These are phyloP conservation scores for Moniliophthora roreri DNA, from an alignment of 1,284 basidiomycete species.

Conservation along the genomic window DNA sequence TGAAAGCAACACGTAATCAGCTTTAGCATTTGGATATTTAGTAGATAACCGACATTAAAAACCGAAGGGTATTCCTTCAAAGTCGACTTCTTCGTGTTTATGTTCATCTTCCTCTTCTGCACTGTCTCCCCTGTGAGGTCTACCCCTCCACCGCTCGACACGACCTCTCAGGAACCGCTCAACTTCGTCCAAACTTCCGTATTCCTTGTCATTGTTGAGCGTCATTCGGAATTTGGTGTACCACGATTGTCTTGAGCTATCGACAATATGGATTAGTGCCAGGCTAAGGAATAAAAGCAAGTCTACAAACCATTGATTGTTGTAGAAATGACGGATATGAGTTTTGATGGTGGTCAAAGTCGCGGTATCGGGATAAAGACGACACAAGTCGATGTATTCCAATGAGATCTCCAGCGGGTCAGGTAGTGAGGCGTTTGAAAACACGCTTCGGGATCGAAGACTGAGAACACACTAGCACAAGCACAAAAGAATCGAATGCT, in stretches of 20 bases:
- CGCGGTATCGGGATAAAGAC: constrained; percentile 44
- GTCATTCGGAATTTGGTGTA: constrained; percentile 13
- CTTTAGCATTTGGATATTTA: too few relatives aligned
- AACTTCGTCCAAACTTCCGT: too few relatives aligned
- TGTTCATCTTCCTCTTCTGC: too few relatives aligned
- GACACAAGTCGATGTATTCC: constrained; percentile 62
- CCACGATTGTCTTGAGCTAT: constrained; percentile 18
- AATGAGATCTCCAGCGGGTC: constrained; percentile 63
- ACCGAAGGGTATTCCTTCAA: too few relatives aligned
- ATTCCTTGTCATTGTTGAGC: constrained; percentile 1
- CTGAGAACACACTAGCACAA: constrained; percentile 2
- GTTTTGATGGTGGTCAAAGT: constrained; percentile 48
- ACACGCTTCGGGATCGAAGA: constrained; percentile 41
- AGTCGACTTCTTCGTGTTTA: too few relatives aligned
- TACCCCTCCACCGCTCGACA: too few relatives aligned
- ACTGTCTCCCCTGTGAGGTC: too few relatives aligned
- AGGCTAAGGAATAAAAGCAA: background rate
- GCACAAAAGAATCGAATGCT: constrained; percentile 17
- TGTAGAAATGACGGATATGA: constrained; percentile 62
- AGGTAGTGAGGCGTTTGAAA: constrained; percentile 41
- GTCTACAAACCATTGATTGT: constrained; percentile 57
- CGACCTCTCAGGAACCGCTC: too few relatives aligned
- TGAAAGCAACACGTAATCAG: too few relatives aligned
- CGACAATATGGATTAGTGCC: background rate
- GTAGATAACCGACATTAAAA: too few relatives aligned